Evolutionary conservation across 768 basidiomycete species (phyloP).

Genomic region (Suillus decipiens): DNA sequence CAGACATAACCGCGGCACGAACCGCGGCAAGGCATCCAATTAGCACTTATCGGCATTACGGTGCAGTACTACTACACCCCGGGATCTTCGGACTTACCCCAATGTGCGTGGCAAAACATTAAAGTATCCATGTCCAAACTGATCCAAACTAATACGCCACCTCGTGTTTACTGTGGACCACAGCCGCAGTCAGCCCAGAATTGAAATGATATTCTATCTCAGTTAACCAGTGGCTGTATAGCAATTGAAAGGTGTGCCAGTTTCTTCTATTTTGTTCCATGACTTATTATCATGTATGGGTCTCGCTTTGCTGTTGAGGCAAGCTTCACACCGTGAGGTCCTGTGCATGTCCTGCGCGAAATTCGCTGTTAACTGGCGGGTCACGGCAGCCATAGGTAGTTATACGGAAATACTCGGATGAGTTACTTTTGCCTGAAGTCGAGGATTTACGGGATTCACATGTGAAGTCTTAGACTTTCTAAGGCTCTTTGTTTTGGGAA

Average conservation of each 20-base stretch:
- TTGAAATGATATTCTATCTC: background rate
- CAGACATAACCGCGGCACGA: background rate
- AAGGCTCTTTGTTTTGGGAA: background rate
- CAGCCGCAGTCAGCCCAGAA: background rate
- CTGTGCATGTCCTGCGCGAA: background rate
- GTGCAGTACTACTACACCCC: too few species aligned
- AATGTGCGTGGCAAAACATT: too few species aligned
- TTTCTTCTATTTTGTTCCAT: background rate
- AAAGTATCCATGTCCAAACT: background rate
- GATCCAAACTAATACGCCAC: background rate
- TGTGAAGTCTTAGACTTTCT: too few species aligned
- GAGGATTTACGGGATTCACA: background rate
- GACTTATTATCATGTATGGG: background rate
- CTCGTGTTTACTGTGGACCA: background rate
- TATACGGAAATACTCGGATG: background rate
- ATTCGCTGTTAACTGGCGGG: background rate
- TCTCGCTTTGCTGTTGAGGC: background rate
- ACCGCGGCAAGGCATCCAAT: background rate
- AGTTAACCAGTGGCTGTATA: background rate
- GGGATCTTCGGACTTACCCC: too few species aligned
- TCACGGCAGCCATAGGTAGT: background rate
- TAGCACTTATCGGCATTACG: too few species aligned
- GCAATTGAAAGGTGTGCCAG: background rate
- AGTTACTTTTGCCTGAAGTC: background rate
- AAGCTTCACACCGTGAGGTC: background rate